phyloP scores from a whole-genome alignment of 73 alveolate genomes.

The Symbiodinium pilosum region DNA sequence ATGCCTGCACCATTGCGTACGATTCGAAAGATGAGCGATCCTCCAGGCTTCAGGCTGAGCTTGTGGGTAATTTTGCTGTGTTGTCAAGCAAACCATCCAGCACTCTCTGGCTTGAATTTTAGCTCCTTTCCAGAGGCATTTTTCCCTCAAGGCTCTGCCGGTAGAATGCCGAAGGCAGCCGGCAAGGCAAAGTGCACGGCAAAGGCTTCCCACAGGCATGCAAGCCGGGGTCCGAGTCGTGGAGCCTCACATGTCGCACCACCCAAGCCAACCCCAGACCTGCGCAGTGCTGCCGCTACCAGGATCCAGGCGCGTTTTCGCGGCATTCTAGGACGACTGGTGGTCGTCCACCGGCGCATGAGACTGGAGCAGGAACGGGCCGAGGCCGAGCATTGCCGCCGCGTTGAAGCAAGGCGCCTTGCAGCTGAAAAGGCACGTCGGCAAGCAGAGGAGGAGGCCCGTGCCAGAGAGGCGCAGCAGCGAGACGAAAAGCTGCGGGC shows the following conservation, averaged over 20 bases:
- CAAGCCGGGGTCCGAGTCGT: constrained; percentile 7
- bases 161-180: constrained; percentile 11
- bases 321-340: constrained; percentile 50
- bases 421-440: constrained; percentile 60
- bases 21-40: constrained; percentile 43
- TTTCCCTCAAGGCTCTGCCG: neutral
- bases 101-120: neutral
- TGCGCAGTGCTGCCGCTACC: constrained; percentile 42
- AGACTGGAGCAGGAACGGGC: constrained; percentile 40
- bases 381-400: constrained; percentile 50
- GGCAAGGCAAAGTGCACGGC: neutral
- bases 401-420: neutral
- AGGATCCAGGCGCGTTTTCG: constrained; percentile 78
- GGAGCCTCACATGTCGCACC: too few relatives aligned
- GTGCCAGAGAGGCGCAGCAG: neutral
- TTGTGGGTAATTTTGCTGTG: neutral
- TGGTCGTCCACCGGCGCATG: constrained; percentile 28
- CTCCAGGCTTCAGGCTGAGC: neutral
- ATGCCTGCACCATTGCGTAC: constrained; percentile 52
- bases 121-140: neutral
- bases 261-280: too few relatives aligned
- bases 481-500: constrained; percentile 15
- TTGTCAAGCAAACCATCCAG: too few relatives aligned
- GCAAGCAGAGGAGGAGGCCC: neutral
- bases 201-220: neutral